Evolutionary conservation across 139 green algal genomes (phyloP).

Genomic region (Tetraselmis striata): DNA sequence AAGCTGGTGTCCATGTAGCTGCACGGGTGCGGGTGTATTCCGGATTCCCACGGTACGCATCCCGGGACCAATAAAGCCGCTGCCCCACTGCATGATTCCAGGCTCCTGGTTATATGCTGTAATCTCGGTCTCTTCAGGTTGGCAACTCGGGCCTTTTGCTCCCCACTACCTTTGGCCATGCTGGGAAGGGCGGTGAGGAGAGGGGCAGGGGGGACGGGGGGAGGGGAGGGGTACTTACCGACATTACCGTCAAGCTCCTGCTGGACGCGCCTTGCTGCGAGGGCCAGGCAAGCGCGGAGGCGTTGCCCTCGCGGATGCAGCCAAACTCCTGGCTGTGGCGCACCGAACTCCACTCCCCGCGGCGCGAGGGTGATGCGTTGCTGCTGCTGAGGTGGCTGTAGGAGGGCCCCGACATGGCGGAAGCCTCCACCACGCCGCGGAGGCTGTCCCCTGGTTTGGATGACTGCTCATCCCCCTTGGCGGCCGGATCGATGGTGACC

Average conservation of each 20-base stretch:
- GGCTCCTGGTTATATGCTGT: no score
- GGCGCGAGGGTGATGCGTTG: background rate
- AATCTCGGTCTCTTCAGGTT: no score
- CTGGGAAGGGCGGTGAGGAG: background rate
- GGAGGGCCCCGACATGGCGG: background rate
- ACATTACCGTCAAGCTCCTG: background rate
- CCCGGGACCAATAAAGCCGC: no score
- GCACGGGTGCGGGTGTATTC: no score
- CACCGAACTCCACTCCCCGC: background rate
- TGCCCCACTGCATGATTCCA: no score
- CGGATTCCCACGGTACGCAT: no score
- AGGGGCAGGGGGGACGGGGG: background rate
- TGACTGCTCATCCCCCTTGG: background rate
- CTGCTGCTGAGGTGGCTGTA: background rate
- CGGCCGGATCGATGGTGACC: background rate
- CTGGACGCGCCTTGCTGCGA: background rate
- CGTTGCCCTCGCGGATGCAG: background rate
- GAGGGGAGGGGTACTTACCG: no score
- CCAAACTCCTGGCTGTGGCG: background rate
- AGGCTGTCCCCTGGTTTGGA: background rate
- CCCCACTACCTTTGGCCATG: background rate
- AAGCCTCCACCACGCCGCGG: background rate
- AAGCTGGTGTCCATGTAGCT: no score
- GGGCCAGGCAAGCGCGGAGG: background rate
- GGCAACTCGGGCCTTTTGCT: no score